Evolutionary conservation across 345 rosid genomes (phyloP).

Genomic region (Boechera divaricarpa): DNA sequence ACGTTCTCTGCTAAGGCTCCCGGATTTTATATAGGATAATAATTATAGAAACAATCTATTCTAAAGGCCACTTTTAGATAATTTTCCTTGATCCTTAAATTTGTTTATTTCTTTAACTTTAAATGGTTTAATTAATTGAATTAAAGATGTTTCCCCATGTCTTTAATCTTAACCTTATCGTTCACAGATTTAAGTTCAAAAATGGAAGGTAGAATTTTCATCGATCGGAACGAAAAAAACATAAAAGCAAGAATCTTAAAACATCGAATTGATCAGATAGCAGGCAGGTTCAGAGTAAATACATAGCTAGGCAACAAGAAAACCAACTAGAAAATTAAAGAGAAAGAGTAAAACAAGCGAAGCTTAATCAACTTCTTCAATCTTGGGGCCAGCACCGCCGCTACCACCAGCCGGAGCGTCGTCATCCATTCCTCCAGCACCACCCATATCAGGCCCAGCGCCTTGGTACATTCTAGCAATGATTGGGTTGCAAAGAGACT

Average conservation of each 20-base stretch:
- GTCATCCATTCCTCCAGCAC: slow-evolving; percentile 49
- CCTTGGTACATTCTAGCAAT: slow-evolving; percentile 65
- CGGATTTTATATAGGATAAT: too few species aligned
- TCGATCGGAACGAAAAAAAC: neutral
- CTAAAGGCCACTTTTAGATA: too few species aligned
- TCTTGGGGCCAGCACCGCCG: slow-evolving; percentile 68
- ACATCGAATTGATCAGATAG: neutral
- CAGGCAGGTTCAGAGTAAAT: neutral
- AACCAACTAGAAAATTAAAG: neutral
- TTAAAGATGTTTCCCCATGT: too few species aligned
- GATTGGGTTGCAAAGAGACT: slow-evolving; percentile 63
- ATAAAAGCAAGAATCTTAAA: too few species aligned
- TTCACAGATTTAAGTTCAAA: too few species aligned
- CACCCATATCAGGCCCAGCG: slow-evolving; percentile 47
- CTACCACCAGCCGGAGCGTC: slow-evolving; percentile 46
- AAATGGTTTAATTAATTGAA: too few species aligned
- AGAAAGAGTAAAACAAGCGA: neutral
- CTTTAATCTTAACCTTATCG: too few species aligned
- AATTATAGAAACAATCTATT: too few species aligned
- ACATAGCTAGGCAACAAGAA: neutral
- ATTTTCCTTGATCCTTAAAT: too few species aligned
- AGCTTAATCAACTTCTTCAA: slow-evolving; percentile 68
- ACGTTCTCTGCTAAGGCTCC: too few species aligned
- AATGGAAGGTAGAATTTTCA: too few species aligned
- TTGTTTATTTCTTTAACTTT: too few species aligned